Base-by-base conservation (phyloP, 768 basidiomycete species). In the Lactarius quietus region DNA sequence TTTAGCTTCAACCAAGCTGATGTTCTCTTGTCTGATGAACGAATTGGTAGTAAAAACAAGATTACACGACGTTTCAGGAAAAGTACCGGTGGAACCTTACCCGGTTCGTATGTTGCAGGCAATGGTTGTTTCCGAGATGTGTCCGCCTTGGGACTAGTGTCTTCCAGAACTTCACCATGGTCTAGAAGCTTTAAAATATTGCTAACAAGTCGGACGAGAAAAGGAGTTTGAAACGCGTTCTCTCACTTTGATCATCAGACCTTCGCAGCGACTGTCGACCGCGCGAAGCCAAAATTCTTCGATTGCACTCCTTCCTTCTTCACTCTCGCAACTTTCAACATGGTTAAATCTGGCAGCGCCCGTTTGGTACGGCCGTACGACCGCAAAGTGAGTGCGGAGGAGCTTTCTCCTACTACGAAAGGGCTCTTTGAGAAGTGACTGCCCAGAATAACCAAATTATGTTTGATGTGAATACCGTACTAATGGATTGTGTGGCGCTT, bases 1-100 rank as follows among this genome's bases (percentile, higher is more conserved):
- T 97, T 97, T 52, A 96, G 80, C 74, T 95, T 95, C 62, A 95
- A 73, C 95, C 95, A 96, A 3, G 90, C 88, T 31, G 83, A 87
- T 23, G 89, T 92, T 67, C 95, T 80, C 74, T 91, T 91, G 76
- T 96, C 94, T 75, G 80, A 52, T 57, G 48, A 48, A 18, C 35
- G 23, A 33, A 43, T 36, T 29, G 39, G 41, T 28, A 43, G 52
- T 31, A 39, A 48, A 26, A 51, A 20, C 31, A 41, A 23, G 7
- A 31, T 54, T 26, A 35, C 28, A 18, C 23, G 58, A 26, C 7
- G 48, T 56, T 39, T 31, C 28, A 62, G 10, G 54, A 53, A 67
- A 66, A 45, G 52, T 12, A 60, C 59, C 56, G 23, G 67, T 65
- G 57, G 38, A 36, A 59, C 56, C 78, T 55, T 63, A 82, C 88